Percentiles rank a stretch among this genome's conserved stretches.
Evolutionary conservation across 2,329 filamentous ascomycete species (phyloP).

Genomic region (Sclerotinia minor): DNA sequence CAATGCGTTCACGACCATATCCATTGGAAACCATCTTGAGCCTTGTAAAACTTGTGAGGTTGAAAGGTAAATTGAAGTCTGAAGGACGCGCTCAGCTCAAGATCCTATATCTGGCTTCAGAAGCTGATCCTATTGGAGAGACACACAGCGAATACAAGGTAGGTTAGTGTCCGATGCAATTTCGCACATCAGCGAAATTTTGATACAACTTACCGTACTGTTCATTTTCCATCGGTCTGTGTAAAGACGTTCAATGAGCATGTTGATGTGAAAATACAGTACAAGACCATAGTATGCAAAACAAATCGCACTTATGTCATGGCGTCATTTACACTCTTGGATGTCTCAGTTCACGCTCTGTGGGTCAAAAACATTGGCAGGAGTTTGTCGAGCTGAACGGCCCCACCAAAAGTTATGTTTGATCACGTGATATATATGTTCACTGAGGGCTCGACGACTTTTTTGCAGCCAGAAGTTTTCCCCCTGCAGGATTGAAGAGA

Average conservation of each 20-base stretch:
- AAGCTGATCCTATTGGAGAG: slow-evolving; percentile 19
- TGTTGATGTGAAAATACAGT: background rate
- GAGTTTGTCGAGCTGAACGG: no score
- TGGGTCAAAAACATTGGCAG: no score
- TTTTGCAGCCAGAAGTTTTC: background rate
- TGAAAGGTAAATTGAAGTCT: background rate
- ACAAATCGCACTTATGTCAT: no score
- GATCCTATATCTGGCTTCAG: slow-evolving; percentile 2
- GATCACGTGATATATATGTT: background rate
- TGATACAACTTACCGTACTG: background rate
- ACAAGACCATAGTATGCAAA: background rate
- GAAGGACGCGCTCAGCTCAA: background rate
- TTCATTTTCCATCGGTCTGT: background rate
- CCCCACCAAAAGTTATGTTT: background rate
- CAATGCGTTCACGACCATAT: background rate
- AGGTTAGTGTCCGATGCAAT: background rate
- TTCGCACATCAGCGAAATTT: background rate
- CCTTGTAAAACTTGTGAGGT: background rate
- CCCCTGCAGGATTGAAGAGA: background rate
- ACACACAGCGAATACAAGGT: slow-evolving; percentile 1
- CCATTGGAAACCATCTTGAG: slow-evolving; percentile 12
- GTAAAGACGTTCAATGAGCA: background rate
- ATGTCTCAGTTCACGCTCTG: no score
- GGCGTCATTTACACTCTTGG: no score
- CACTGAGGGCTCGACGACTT: background rate